Percentiles rank a stretch among this genome's conserved stretches.
Conservation (phyloP, 164 flowering plant species). For the Chimonanthus praecox region DNA sequence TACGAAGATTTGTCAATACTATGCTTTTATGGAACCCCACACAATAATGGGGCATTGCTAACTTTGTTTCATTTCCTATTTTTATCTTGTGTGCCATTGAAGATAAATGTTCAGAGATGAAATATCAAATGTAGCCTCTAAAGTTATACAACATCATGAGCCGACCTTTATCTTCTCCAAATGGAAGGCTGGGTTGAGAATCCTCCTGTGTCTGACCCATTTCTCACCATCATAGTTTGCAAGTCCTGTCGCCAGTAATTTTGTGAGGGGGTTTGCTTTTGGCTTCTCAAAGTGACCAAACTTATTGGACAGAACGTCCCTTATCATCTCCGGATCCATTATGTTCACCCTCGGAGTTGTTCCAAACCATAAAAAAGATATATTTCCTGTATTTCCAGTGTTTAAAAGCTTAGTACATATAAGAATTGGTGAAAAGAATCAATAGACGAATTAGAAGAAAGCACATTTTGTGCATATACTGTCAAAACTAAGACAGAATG, state of each 20-base stretch:
- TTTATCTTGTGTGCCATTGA: too few species aligned
- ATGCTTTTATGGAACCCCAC: too few species aligned
- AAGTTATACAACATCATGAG: too few species aligned
- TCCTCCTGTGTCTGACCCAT: conserved; percentile 27
- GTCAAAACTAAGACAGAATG: too few species aligned
- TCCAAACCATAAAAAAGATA: conserved; percentile 35
- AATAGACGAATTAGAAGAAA: background rate
- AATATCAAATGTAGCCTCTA: too few species aligned
- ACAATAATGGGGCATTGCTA: too few species aligned
- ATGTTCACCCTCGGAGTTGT: conserved; percentile 32
- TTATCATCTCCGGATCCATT: conserved; percentile 31
- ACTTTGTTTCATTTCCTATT: too few species aligned
- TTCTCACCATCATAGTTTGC: conserved; percentile 13
- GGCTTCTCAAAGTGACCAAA: too few species aligned
- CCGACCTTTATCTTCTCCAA: conserved; percentile 25
- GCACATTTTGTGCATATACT: too few species aligned
- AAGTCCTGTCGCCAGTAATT: conserved; percentile 13
- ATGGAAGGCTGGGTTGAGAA: conserved; percentile 27
- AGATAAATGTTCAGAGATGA: too few species aligned
- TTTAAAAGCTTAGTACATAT: background rate
- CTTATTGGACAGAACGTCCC: conserved; percentile 9
- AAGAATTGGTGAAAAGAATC: background rate
- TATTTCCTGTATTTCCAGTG: conserved; percentile 6
- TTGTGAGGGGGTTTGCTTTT: background rate
- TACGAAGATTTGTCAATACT: too few species aligned